Percentiles rank a stretch among this genome's conserved stretches.
These are phyloP conservation scores for Aegle marmelos DNA, from an alignment of 345 rosid genomes.

Conservation along the genomic window DNA sequence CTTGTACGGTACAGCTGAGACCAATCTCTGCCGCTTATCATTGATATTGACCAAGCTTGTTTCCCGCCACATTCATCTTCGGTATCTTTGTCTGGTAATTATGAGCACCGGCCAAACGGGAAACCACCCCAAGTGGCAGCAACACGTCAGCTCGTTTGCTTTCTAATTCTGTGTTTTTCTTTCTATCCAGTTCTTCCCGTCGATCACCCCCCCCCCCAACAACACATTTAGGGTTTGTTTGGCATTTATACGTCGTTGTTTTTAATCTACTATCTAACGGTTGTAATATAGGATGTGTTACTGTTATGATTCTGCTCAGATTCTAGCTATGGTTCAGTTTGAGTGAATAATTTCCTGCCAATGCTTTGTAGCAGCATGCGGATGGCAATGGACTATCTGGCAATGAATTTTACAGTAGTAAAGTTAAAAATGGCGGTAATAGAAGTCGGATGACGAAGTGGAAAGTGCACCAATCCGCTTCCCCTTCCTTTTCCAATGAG, in stretches of 20 bases:
- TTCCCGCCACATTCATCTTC: conserved; percentile 15
- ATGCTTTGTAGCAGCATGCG: background rate
- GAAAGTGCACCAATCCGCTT: background rate
- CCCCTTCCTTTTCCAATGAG: background rate
- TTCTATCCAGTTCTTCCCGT: background rate
- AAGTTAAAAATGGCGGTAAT: background rate
- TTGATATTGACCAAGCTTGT: too few relatives aligned
- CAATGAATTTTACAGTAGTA: background rate
- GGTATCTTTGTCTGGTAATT: background rate
- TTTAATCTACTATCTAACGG: background rate
- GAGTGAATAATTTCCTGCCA: background rate
- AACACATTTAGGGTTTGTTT: background rate
- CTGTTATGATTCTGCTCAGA: background rate
- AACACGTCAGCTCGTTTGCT: background rate
- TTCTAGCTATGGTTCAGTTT: background rate
- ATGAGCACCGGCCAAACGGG: conserved; percentile 4
- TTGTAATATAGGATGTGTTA: background rate
- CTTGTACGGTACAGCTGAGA: background rate
- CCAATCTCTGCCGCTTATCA: background rate
- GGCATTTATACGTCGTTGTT: background rate
- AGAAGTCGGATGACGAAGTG: background rate
- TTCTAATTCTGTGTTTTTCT: background rate
- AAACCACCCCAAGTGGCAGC: background rate
- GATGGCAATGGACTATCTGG: background rate
- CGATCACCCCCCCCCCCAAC: background rate